Conservation (phyloP, 352 stramenopile species). For the Pythium scleroteichum region DNA sequence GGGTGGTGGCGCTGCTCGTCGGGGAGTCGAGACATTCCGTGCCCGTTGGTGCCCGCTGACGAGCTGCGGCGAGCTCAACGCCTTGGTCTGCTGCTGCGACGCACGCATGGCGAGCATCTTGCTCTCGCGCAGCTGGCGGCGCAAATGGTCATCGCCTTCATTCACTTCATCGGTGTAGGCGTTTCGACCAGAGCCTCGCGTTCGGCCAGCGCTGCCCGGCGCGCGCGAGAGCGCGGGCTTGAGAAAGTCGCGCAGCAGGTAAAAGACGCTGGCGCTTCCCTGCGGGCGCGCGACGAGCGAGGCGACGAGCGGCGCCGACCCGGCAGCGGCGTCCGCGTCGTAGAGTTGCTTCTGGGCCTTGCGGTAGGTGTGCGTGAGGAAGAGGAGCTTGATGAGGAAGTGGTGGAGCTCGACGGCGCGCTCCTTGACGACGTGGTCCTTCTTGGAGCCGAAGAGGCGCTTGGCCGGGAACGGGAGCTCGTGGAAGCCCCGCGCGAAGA, state of each 20-base stretch:
- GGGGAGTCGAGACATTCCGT: constrained; percentile 11
- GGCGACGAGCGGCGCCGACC: constrained; percentile 21
- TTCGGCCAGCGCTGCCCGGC: constrained; percentile 9
- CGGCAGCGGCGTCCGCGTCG: constrained; percentile 26
- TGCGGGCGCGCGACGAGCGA: constrained; percentile 44
- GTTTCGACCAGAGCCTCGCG: background rate
- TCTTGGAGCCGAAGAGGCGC: constrained; percentile 64
- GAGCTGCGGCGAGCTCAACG: constrained; percentile 25
- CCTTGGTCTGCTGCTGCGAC: constrained; percentile 26
- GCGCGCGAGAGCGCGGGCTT: constrained; percentile 42
- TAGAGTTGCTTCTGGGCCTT: constrained; percentile 72
- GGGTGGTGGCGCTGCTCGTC: constrained; percentile 10
- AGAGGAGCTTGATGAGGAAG: constrained; percentile 73
- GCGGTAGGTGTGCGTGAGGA: constrained; percentile 72
- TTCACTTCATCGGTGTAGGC: constrained; percentile 29
- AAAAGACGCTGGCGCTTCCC: constrained; percentile 64
- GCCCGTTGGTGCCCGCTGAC: background rate
- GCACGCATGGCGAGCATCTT: constrained; percentile 65
- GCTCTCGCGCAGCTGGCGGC: constrained; percentile 59
- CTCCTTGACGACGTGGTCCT: constrained; percentile 73
- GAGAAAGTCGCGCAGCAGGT: constrained; percentile 70
- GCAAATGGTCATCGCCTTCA: constrained; percentile 27
- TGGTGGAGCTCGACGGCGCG: constrained; percentile 71
- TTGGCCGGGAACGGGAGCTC: constrained; percentile 59
- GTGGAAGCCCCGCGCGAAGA: constrained; percentile 40